Conservation (phyloP, 2,329 filamentous ascomycete species). For the Sporothrix pallida region DNA sequence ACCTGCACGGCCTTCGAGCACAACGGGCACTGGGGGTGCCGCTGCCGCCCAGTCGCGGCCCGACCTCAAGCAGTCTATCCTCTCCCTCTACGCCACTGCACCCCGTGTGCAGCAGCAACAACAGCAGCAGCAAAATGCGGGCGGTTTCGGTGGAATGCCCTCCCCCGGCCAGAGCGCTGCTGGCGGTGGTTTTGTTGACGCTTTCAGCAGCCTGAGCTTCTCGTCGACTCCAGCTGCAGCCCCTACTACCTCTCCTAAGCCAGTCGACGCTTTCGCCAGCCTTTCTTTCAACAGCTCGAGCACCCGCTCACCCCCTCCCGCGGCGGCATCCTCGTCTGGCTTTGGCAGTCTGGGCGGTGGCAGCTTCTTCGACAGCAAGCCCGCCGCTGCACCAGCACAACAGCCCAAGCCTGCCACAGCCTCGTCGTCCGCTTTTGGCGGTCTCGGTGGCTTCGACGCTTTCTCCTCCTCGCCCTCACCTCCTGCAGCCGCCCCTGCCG, state of each 20-base stretch:
- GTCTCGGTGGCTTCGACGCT: constrained; percentile 58
- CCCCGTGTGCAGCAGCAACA: constrained; percentile 71
- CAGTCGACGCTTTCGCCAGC: constrained; percentile 38
- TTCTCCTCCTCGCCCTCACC: constrained; percentile 41
- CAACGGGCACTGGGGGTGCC: constrained; percentile 66
- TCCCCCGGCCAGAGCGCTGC: constrained; percentile 48
- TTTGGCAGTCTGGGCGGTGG: constrained; percentile 70
- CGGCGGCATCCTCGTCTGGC: constrained; percentile 46
- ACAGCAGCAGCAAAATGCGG: constrained; percentile 60
- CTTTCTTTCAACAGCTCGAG: constrained; percentile 39
- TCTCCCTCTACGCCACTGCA: constrained; percentile 88
- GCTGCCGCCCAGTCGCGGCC: constrained; percentile 74
- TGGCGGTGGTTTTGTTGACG: constrained; percentile 36
- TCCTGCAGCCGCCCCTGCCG: constrained; percentile 46
- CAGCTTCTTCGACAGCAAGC: constrained; percentile 80
- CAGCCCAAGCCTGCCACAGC: constrained; percentile 31
- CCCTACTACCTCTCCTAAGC: constrained; percentile 38
- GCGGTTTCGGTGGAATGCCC: constrained; percentile 69
- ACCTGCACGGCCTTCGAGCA: constrained; percentile 82
- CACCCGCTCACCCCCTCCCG: constrained; percentile 39
- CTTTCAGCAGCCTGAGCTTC: constrained; percentile 53
- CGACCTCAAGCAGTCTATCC: constrained; percentile 94
- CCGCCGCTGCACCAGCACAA: constrained; percentile 51
- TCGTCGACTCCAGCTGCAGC: constrained; percentile 46
- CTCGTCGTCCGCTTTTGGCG: constrained; percentile 57